Evolutionary conservation across 345 rosid species (phyloP), one percentile per base, ranked within the genome.

Genomic region (Euphorbia peplus): DNA sequence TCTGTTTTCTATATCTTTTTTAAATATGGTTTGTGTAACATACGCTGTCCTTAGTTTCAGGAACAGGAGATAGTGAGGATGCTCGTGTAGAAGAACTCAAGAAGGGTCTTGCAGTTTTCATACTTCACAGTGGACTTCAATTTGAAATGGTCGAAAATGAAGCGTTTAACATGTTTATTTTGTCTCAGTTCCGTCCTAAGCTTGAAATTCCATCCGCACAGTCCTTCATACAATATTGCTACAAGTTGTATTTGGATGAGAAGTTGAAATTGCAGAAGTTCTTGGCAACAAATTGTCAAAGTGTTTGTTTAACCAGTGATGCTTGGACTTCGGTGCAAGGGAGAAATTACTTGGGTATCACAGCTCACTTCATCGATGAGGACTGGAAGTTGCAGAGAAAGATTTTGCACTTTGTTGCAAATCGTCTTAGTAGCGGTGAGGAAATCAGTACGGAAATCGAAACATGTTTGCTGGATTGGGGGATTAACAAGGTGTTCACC

Each of bases 321-420:
- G 25, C 72, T 9, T 68, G 64, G 42, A 46, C 22, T 4, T 60
- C 57, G 47, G 3, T 28, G 1, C 59, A 69, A 11, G 48, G 22
- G 21, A 26, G 42, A 15, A 68, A 39, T 16, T 57, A 68, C 58
- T 22, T 68, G 64, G 41, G 37, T 12, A 11, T 41, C 8, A 68
- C 72, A 11, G n/a, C 54, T 37, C 64, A 68, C 29, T 68, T 68
- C 28, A 57, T 68, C 24, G 72, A 68, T 56, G 28, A 42, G 25
- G 51, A 68, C 1, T 68, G 64, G 64, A 58, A 24, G 26, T 57
- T 56, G 8, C 26, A 39, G 7, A 68, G 58, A 19, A 56, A 46
- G 41, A 41, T 68, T 3, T 12, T 68, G 14, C 42, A 22, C 22
- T 68, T 68, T 44, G 24, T 9, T 42, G 64, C 39, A 11, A 41